Evolutionary conservation across 1,139 yeast species (phyloP), one percentile per base, ranked within the genome.

Genomic region (Blastobotrys malaysiensis): DNA sequence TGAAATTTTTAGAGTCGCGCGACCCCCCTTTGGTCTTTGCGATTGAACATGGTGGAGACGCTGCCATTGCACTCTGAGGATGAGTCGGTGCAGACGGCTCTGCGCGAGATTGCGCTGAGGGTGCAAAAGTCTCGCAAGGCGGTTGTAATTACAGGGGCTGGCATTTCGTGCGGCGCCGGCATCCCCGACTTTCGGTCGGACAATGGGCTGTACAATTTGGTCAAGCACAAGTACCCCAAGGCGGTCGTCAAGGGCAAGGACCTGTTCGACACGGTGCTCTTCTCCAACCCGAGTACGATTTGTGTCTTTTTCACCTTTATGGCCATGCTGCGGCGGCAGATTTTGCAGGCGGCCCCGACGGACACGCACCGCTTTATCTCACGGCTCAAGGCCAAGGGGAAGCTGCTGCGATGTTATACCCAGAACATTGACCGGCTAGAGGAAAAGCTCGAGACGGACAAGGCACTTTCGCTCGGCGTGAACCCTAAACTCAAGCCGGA

Each of bases 121-220:
- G 44, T 69, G 16, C 55, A 59, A 36, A 60, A 61, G 39, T 49
- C 69, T 19, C 59, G 64, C 27, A 63, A 64, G 47, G 56, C 64
- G 1, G 63, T 69, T 13, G 63, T 66, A 6, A 64, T 90, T 54
- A 89, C 97, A 0, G 97, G 98, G 7, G 98, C 98, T 1, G 98
- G 98, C 1, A 88, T 91, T 56, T 88, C 97, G 22, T 89, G 97
- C 68, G 89, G 88, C 68, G 97, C 98, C 0, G 98, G 98, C 0
- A 91, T 91, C 54, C 98, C 98, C 1, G 98, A 91, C 69, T 91
- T 91, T 69, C 77, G 98, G 56, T 87, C 96, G 1, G 75, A 83
- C 16, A 83, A 86, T 61, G 98, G 98, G 1, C 77, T 91, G 21
- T 91, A 91, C 72, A 83, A 86, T 59, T 69, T 83, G 72, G 90